Percentiles rank a stretch among this genome's conserved stretches.
Evolutionary conservation across 768 basidiomycete species (phyloP).

Genomic region (Hirschioporus abietinus): DNA sequence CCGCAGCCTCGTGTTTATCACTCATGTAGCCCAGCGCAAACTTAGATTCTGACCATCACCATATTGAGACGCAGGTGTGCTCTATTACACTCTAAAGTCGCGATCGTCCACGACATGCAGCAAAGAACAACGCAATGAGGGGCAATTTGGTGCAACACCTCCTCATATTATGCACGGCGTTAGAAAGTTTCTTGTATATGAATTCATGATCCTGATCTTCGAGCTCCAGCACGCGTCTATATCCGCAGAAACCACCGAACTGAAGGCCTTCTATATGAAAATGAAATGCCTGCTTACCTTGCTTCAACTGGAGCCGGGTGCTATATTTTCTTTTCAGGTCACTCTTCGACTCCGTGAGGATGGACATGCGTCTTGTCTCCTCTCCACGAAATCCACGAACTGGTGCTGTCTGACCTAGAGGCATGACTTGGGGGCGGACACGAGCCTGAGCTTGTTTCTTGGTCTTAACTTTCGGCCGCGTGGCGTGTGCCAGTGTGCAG

Average conservation of each 20-base stretch:
- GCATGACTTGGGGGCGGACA: not conserved
- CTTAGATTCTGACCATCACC: not conserved
- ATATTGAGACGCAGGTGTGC: not conserved
- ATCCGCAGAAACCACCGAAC: not conserved
- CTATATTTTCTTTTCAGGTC: not conserved
- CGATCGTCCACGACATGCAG: no score
- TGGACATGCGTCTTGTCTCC: not conserved
- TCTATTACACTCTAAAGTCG: not conserved
- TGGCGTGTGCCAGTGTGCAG: not conserved
- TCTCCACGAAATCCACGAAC: not conserved
- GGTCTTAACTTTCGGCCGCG: not conserved
- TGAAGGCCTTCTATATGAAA: not conserved
- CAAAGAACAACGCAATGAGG: no score
- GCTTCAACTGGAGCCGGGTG: no score
- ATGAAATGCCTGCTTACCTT: not conserved
- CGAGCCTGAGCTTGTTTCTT: not conserved
- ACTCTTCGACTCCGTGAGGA: not conserved
- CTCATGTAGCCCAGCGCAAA: not conserved
- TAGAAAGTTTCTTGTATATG: not conserved
- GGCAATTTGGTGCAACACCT: no score
- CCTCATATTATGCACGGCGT: no score
- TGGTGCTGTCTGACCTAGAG: not conserved
- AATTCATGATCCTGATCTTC: conserved; percentile 1
- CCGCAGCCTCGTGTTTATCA: not conserved
- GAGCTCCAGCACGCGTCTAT: not conserved